phyloP scores from a whole-genome alignment of 176 grass and related monocot genomes.

The Oryza punctata region DNA sequence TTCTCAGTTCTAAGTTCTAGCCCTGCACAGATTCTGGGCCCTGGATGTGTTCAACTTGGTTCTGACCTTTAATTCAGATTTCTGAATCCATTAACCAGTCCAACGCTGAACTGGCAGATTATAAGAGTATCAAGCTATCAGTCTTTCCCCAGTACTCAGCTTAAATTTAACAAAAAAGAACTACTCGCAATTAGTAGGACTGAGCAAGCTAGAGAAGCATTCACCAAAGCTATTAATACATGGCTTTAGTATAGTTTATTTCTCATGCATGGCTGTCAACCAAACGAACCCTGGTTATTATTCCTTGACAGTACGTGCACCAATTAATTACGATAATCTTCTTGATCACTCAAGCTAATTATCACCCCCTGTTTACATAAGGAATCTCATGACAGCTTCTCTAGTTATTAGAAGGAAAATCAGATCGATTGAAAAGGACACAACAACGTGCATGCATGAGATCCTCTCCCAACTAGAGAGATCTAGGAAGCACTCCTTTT shows the following conservation, averaged over 20 bases:
- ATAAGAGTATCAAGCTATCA: too few species aligned
- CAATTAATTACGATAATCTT: slow-evolving; percentile 10
- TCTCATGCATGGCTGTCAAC: slow-evolving; percentile 10
- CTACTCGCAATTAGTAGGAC: too few species aligned
- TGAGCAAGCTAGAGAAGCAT: too few species aligned
- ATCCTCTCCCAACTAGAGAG: not conserved
- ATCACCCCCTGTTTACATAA: not conserved
- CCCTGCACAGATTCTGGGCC: too few species aligned
- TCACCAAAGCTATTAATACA: too few species aligned
- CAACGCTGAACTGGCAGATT: too few species aligned
- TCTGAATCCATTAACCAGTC: too few species aligned
- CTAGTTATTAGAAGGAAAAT: not conserved
- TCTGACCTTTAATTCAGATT: too few species aligned
- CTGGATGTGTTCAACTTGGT: too few species aligned
- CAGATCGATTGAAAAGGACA: not conserved
- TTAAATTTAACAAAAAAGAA: too few species aligned
- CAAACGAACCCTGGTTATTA: not conserved
- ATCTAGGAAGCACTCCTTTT: slow-evolving; percentile 7
- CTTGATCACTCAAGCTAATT: slow-evolving; percentile 5
- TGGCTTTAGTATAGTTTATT: not conserved
- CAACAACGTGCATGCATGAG: not conserved
- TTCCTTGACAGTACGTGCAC: not conserved
- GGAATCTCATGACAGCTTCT: not conserved
- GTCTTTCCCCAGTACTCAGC: too few species aligned
- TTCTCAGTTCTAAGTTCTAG: not conserved